phyloP scores from a whole-genome alignment of 176 grass and related monocot genomes.

The Triticum dicoccoides region DNA sequence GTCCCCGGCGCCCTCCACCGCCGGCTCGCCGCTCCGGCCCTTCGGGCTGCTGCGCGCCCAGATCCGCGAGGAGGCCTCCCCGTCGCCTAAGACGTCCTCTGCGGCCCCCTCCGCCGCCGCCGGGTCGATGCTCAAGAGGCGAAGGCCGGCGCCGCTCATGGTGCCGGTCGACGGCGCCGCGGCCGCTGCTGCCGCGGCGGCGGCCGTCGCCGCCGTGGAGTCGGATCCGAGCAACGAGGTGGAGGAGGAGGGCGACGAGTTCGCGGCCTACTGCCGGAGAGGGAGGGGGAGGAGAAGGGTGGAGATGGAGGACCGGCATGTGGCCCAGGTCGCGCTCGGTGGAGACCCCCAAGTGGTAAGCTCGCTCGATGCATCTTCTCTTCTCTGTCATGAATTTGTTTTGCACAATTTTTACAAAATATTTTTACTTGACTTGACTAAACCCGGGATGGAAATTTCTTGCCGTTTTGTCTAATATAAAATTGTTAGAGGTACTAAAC shows the following conservation, averaged over 20 bases:
- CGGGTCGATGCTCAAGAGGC: slow-evolving; percentile 69
- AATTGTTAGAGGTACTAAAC: not conserved
- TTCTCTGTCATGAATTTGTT: not conserved
- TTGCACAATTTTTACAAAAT: not conserved
- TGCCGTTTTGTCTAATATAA: not conserved
- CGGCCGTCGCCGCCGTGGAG: slow-evolving; percentile 39
- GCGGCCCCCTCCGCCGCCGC: not conserved
- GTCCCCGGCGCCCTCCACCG: slow-evolving; percentile 24
- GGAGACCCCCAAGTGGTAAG: slow-evolving; percentile 78
- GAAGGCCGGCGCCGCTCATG: slow-evolving; percentile 65
- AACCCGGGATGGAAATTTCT: not conserved
- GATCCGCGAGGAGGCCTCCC: slow-evolving; percentile 39
- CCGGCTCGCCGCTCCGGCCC: slow-evolving; percentile 40
- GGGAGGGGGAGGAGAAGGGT: slow-evolving; percentile 77
- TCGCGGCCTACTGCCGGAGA: slow-evolving; percentile 76
- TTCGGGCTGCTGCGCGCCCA: slow-evolving; percentile 42
- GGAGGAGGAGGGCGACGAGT: slow-evolving; percentile 66
- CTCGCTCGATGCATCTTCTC: not conserved
- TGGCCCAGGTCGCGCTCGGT: slow-evolving; percentile 57
- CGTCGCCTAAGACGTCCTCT: slow-evolving; percentile 8
- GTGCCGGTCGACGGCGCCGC: slow-evolving; percentile 42
- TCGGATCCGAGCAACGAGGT: slow-evolving; percentile 67
- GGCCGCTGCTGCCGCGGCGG: not conserved
- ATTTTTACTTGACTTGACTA: not conserved
- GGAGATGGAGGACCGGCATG: slow-evolving; percentile 93